Conservation (phyloP, 805 yeast species). For the Candida insectorum region DNA sequence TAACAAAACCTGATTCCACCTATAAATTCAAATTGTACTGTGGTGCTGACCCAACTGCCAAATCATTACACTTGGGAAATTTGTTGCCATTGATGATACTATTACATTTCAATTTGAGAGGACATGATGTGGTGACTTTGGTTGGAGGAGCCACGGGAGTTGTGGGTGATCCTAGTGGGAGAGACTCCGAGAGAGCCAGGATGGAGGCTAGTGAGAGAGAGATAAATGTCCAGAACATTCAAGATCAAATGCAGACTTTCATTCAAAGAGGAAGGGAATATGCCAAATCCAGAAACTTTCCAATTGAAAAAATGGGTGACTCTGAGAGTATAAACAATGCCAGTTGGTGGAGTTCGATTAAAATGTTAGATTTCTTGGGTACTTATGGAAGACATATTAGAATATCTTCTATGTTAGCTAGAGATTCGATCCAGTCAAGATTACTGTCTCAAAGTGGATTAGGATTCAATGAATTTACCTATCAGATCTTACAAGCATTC, state of each 20-base stretch:
- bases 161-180: constrained; percentile 96
- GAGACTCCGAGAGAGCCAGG: constrained; percentile 66
- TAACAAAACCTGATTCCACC: constrained; percentile 24
- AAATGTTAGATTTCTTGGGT: constrained; percentile 74
- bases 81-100: constrained; percentile 81
- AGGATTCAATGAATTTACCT: constrained; percentile 92
- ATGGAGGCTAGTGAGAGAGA: constrained; percentile 52
- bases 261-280: constrained; percentile 60
- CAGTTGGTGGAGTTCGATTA: constrained; percentile 81
- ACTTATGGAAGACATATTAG: constrained; percentile 75
- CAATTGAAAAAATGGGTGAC: constrained; percentile 30
- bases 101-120: constrained; percentile 78
- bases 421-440: constrained; percentile 83
- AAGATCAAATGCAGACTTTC: constrained; percentile 58
- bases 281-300: constrained; percentile 50
- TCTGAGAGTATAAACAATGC: constrained; percentile 58
- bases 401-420: constrained; percentile 79
- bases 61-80: constrained; percentile 86
- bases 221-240: constrained; percentile 57
- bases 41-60: constrained; percentile 96
- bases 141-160: constrained; percentile 96
- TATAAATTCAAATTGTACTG: constrained; percentile 65
- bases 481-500: constrained; percentile 89
- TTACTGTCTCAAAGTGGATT: constrained; percentile 68
- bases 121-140: constrained; percentile 78